These are phyloP conservation scores for Candida sp. DNA, from an alignment of 1,139 yeast genomes.

Conservation along the genomic window DNA sequence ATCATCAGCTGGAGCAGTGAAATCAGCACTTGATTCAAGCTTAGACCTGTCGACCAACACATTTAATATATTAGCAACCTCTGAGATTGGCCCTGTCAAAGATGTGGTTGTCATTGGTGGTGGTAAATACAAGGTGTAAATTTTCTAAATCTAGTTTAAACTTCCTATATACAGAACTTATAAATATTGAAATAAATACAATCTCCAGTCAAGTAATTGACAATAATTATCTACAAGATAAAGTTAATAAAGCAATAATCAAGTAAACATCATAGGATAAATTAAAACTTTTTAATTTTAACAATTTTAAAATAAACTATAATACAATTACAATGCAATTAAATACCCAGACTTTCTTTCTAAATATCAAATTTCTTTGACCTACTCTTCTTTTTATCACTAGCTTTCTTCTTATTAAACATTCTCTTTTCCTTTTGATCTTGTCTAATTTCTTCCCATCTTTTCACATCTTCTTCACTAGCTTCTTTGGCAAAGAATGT, in stretches of 20 bases:
- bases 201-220: too few relatives aligned
- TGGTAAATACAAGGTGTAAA: background rate
- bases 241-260: too few relatives aligned
- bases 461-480: slow-evolving; percentile 42
- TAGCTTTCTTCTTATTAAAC: slow-evolving; percentile 46
- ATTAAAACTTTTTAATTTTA: too few relatives aligned
- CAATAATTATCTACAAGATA: too few relatives aligned
- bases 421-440: slow-evolving; percentile 49
- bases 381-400: slow-evolving; percentile 55
- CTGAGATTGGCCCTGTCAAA: slow-evolving; percentile 1
- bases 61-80: background rate
- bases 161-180: too few relatives aligned
- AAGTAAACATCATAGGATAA: too few relatives aligned
- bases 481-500: slow-evolving; percentile 52
- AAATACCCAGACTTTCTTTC: background rate
- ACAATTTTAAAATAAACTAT: too few relatives aligned
- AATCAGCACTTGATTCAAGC: background rate
- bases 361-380: slow-evolving; percentile 30
- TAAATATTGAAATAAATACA: too few relatives aligned
- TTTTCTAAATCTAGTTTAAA: background rate
- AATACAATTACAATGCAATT: too few relatives aligned
- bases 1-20: background rate
- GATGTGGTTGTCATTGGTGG: background rate
- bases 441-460: slow-evolving; percentile 53
- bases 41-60: background rate